Conservation (phyloP, 1,139 yeast genomes). For the Diutina siamensis region DNA sequence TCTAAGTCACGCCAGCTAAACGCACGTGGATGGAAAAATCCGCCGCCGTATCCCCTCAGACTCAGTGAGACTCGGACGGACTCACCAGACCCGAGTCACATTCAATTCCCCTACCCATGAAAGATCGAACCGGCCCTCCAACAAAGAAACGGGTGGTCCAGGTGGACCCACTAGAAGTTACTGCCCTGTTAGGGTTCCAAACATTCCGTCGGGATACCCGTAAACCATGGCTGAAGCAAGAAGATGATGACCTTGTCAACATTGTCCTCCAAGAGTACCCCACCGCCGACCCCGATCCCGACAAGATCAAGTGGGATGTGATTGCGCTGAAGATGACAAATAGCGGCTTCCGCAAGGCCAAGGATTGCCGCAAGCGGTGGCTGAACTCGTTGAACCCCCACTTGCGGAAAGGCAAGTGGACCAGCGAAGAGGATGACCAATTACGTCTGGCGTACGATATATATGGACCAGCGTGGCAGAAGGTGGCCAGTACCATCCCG, state of each 20-base stretch:
- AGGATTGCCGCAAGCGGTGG: constrained; percentile 70
- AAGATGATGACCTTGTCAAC: constrained; percentile 37
- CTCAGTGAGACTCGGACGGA: too few species aligned
- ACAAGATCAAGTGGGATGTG: constrained; percentile 54
- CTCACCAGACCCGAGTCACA: background rate
- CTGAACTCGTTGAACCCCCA: constrained; percentile 72
- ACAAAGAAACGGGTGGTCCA: constrained; percentile 3
- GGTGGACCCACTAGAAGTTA: constrained; percentile 56
- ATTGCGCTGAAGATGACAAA: constrained; percentile 34
- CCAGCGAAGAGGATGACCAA: constrained; percentile 64
- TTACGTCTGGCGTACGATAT: constrained; percentile 52
- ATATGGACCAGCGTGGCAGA: constrained; percentile 80
- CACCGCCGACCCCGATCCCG: constrained; percentile 8
- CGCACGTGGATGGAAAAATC: too few species aligned
- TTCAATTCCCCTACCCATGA: too few species aligned
- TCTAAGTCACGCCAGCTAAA: too few species aligned
- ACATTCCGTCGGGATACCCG: constrained; percentile 54
- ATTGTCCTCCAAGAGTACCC: constrained; percentile 24
- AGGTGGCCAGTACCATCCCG: constrained; percentile 60
- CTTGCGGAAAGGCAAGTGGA: constrained; percentile 81
- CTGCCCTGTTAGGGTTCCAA: constrained; percentile 67
- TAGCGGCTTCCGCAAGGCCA: constrained; percentile 40
- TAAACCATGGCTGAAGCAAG: constrained; percentile 59
- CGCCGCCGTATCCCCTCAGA: too few species aligned
- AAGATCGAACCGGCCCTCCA: constrained; percentile 15